Conservation (phyloP, 1,284 basidiomycete genomes). For the Hypsizygus ulmarius region DNA sequence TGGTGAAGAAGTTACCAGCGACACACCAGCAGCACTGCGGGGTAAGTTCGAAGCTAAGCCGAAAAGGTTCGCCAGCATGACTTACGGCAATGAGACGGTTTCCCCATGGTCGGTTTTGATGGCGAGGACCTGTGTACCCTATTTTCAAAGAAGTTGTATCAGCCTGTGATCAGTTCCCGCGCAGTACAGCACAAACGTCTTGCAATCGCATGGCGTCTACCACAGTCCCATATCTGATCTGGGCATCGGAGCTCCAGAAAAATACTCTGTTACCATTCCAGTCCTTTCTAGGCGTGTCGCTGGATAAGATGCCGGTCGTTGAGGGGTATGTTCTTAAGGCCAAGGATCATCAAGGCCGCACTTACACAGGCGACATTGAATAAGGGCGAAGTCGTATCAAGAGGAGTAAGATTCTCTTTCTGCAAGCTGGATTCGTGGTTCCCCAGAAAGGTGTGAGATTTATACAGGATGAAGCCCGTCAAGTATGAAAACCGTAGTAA, state of each 20-base stretch:
- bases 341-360: too few relatives aligned
- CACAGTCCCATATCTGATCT: constrained; percentile 24
- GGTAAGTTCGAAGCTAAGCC: background rate
- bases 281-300: constrained; percentile 10
- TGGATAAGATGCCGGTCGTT: constrained; percentile 1
- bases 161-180: background rate
- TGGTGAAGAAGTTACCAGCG: constrained; percentile 12
- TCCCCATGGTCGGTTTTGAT: constrained; percentile 20
- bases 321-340: too few relatives aligned
- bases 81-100: constrained; percentile 22
- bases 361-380: too few relatives aligned
- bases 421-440: too few relatives aligned
- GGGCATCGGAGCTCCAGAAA: constrained; percentile 23
- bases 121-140: constrained; percentile 21
- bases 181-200: constrained; percentile 15
- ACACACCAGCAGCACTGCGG: constrained; percentile 20
- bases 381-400: too few relatives aligned
- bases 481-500: too few relatives aligned
- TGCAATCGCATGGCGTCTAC: constrained; percentile 14
- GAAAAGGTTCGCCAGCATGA: background rate
- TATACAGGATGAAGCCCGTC: too few relatives aligned
- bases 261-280: constrained; percentile 24
- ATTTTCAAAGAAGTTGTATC: background rate
- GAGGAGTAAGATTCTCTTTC: too few relatives aligned
- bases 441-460: too few relatives aligned